phyloP scores from a whole-genome alignment of 2,329 filamentous ascomycete species.

The Tolypocladium paradoxum region DNA sequence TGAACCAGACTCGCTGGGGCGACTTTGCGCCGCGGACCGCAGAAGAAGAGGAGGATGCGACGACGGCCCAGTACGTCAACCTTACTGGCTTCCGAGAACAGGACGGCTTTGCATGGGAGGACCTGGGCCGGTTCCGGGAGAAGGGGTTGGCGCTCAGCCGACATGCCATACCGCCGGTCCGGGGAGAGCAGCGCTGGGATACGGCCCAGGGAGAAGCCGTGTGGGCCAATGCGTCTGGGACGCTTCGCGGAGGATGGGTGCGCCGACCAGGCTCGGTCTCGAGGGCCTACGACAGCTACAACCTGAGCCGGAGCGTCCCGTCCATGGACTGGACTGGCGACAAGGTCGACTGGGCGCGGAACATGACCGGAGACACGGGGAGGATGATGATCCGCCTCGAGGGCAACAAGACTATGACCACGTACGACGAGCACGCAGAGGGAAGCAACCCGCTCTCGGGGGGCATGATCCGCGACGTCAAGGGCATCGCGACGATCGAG shows the following conservation, averaged over 20 bases:
- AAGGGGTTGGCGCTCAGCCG: conserved; percentile 52
- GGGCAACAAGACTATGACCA: conserved; percentile 38
- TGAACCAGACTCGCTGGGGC: conserved; percentile 48
- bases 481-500: conserved; percentile 59
- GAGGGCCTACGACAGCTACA: conserved; percentile 41
- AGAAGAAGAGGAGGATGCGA: conserved; percentile 14
- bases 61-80: conserved; percentile 43
- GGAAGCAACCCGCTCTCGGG: conserved; percentile 28
- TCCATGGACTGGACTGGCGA: conserved; percentile 52
- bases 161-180: conserved; percentile 35
- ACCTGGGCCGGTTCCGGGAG: conserved; percentile 55
- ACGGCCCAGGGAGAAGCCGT: conserved; percentile 30
- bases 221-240: conserved; percentile 74
- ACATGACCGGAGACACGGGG: conserved; percentile 65
- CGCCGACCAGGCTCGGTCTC: conserved; percentile 39
- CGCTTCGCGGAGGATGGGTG: conserved; percentile 66
- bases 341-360: conserved; percentile 59
- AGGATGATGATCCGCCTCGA: conserved; percentile 57
- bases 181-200: conserved; percentile 30
- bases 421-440: conserved; percentile 29
- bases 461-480: conserved; percentile 55
- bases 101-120: conserved; percentile 70
- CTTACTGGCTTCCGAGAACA: conserved; percentile 66
- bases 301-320: conserved; percentile 54
- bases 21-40: conserved; percentile 40